Percentiles rank a stretch among this genome's conserved stretches.
Conservation (phyloP, 1,284 basidiomycete species). For the Cutaneotrichosporon mucoides region DNA sequence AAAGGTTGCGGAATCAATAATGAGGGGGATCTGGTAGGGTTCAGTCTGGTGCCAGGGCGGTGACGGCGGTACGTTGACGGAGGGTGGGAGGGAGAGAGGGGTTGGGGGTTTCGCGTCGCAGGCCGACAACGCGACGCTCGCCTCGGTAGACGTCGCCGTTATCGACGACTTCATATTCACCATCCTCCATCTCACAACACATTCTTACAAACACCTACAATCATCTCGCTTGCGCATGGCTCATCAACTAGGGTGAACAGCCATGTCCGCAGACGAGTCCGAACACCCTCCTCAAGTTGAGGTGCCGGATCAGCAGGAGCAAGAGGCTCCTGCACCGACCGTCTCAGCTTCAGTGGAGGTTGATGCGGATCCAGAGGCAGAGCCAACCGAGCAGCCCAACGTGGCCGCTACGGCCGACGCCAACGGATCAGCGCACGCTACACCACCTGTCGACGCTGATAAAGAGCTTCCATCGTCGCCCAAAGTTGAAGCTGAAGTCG, state of each 20-base stretch:
- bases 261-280: slow-evolving; percentile 9
- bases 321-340: not conserved
- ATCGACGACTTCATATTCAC: no score
- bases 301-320: not conserved
- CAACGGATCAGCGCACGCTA: not conserved
- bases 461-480: not conserved
- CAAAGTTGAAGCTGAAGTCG: not conserved
- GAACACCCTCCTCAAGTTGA: not conserved
- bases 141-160: not conserved
- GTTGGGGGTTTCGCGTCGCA: not conserved
- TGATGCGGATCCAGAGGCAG: not conserved
- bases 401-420: not conserved
- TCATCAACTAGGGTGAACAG: not conserved
- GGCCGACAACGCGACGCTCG: slow-evolving; percentile 6
- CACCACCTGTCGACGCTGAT: not conserved
- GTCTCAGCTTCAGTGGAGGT: not conserved
- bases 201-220: no score
- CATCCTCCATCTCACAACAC: not conserved
- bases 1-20: no score
- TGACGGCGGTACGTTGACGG: no score
- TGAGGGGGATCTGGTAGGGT: no score
- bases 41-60: no score
- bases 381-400: not conserved
- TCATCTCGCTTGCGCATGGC: not conserved
- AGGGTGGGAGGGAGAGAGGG: not conserved